Percentiles rank a stretch among this genome's conserved stretches.
Evolutionary conservation across 208 protist species (phyloP).

Genomic region (Naegleria gruberi): DNA sequence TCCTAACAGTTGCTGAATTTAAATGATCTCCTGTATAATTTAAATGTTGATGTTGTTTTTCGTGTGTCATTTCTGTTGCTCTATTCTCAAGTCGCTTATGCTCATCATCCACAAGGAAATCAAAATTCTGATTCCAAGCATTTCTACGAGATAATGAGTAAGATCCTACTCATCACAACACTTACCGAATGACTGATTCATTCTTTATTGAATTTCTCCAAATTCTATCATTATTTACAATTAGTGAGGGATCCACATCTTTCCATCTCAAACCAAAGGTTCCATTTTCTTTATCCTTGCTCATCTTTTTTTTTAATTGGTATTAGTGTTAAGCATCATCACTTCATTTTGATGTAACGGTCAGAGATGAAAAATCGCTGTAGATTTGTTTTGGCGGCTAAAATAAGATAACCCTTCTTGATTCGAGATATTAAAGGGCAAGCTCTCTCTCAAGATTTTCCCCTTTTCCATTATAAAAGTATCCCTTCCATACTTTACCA

Average conservation of each 20-base stretch:
- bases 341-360: neutral
- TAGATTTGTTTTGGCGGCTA: no score
- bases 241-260: neutral
- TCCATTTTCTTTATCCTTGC: neutral
- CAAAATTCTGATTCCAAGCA: neutral
- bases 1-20: neutral
- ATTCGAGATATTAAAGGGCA: no score
- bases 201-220: neutral
- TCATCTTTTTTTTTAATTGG: neutral
- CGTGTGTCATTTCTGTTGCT: neutral
- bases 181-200: neutral
- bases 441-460: neutral
- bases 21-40: neutral
- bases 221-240: neutral
- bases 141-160: no score
- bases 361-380: no score
- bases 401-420: no score
- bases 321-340: neutral
- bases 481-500: conserved; percentile 1
- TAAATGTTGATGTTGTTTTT: neutral
- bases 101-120: neutral
- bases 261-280: neutral
- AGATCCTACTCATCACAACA: no score
- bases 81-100: neutral
- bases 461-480: conserved; percentile 15